Conservation (phyloP, 257 asterid species). For the Penstemon barbatus region DNA sequence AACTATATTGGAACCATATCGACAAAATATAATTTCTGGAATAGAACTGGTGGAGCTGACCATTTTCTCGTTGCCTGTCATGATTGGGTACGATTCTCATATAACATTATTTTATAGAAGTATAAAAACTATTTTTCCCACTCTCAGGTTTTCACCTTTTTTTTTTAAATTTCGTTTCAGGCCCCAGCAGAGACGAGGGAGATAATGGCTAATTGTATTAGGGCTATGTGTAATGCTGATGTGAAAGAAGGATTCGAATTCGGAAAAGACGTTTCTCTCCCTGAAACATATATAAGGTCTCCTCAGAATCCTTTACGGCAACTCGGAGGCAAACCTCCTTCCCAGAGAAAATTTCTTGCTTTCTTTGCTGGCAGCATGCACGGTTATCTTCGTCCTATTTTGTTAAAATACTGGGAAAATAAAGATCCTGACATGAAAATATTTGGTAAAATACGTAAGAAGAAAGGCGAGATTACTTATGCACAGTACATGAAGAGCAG, state of each 20-base stretch:
- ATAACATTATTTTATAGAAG: no score
- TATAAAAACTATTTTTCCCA: no score
- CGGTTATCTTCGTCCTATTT: slow-evolving; percentile 85
- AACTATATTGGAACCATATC: slow-evolving; percentile 46
- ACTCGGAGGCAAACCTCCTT: slow-evolving; percentile 78
- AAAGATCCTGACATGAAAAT: slow-evolving; percentile 88
- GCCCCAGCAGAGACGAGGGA: slow-evolving; percentile 73
- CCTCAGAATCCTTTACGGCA: slow-evolving; percentile 62
- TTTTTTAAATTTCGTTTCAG: slow-evolving; percentile 33
- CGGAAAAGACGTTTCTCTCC: slow-evolving; percentile 86
- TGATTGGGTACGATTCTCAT: slow-evolving; percentile 66
- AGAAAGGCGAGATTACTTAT: slow-evolving; percentile 54
- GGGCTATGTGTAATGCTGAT: slow-evolving; percentile 88
- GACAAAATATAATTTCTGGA: slow-evolving; percentile 62
- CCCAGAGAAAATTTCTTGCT: slow-evolving; percentile 65
- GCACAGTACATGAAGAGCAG: slow-evolving; percentile 86
- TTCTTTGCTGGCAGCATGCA: slow-evolving; percentile 94
- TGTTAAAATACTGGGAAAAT: slow-evolving; percentile 66
- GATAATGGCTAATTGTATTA: slow-evolving; percentile 66
- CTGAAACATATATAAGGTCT: slow-evolving; percentile 57
- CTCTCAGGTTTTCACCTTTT: no score
- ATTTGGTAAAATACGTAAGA: slow-evolving; percentile 47
- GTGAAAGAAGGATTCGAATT: slow-evolving; percentile 66
- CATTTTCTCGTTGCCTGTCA: slow-evolving; percentile 90
- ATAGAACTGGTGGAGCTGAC: slow-evolving; percentile 70